Conservation (phyloP, 1,139 yeast genomes). For the Kodamaea arcana region DNA sequence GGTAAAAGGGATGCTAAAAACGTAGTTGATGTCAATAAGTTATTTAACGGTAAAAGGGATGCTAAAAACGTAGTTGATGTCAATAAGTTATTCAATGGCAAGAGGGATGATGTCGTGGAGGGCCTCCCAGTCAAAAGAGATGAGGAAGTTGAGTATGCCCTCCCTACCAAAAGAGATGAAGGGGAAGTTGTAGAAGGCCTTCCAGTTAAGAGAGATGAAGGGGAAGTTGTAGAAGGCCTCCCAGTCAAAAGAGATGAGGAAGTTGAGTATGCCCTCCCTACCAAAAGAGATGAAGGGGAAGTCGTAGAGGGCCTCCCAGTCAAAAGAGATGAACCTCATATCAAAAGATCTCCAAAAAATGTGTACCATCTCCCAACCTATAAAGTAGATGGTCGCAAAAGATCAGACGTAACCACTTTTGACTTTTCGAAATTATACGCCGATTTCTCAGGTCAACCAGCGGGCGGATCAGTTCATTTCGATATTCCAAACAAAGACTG, state of each 20-base stretch:
- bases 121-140: constrained; percentile 7
- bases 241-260: constrained; percentile 10
- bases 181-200: constrained; percentile 9
- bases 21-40: too few relatives aligned
- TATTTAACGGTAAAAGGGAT: too few relatives aligned
- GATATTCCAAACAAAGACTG: constrained; percentile 10
- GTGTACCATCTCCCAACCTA: neutral
- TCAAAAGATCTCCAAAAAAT: constrained; percentile 13
- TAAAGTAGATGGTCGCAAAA: neutral
- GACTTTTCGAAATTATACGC: constrained; percentile 7
- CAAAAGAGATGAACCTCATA: neutral
- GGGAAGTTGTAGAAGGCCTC: constrained; percentile 4
- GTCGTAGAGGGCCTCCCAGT: neutral
- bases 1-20: neutral
- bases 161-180: constrained; percentile 4
- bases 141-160: constrained; percentile 7
- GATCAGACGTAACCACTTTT: neutral
- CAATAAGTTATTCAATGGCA: too few relatives aligned
- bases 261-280: constrained; percentile 6
- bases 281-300: constrained; percentile 11
- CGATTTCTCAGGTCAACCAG: constrained; percentile 3
- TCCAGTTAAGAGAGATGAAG: constrained; percentile 8
- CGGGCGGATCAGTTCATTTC: constrained; percentile 10
- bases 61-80: neutral
- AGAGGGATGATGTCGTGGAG: constrained; percentile 6